These are phyloP conservation scores for Carex myosuroides DNA, from an alignment of 176 grass and related monocot species.

Conservation along the genomic window DNA sequence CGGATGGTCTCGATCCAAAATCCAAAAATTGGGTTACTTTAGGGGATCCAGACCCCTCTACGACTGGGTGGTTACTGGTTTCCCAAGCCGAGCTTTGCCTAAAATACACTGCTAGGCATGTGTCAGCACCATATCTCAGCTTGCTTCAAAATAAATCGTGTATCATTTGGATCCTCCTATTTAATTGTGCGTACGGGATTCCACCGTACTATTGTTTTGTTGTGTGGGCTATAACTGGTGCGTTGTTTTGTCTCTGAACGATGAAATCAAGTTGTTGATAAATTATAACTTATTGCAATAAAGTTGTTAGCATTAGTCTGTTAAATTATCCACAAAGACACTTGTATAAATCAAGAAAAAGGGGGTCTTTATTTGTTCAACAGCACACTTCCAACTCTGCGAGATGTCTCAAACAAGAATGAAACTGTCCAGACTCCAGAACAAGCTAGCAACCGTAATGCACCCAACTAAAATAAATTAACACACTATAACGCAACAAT, in stretches of 20 bases:
- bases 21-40: no score
- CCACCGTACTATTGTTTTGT: neutral
- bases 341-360: neutral
- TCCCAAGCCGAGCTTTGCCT: neutral
- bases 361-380: neutral
- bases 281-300: neutral
- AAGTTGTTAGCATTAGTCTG: neutral
- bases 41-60: no score
- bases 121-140: neutral
- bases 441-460: constrained; percentile 4
- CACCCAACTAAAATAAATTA: constrained; percentile 13
- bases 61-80: neutral
- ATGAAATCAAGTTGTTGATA: neutral
- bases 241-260: neutral
- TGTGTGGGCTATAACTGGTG: neutral
- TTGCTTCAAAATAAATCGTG: neutral
- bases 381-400: constrained; percentile 34
- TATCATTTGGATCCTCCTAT: neutral
- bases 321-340: neutral
- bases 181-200: no score
- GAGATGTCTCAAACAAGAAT: neutral
- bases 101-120: neutral
- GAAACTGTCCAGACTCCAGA: constrained; percentile 25
- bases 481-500: constrained; percentile 24
- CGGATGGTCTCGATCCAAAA: no score